These are phyloP conservation scores for Pseudogymnoascus sp. DNA, from an alignment of 2,329 filamentous ascomycete species.

Conservation along the genomic window DNA sequence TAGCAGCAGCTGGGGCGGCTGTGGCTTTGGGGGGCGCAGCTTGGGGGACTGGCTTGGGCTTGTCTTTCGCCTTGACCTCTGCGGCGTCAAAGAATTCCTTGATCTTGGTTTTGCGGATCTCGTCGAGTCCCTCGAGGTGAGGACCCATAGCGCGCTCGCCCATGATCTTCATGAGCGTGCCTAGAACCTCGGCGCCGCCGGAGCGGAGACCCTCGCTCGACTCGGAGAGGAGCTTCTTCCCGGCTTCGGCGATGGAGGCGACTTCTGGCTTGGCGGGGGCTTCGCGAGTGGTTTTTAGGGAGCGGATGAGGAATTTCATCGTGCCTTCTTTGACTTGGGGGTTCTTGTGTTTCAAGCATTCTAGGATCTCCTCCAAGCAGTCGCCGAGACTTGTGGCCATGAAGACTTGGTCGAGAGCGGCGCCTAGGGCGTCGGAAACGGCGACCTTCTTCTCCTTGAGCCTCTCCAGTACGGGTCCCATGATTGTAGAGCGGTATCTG, in stretches of 20 bases:
- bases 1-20: slow-evolving; percentile 32
- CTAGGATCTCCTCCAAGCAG: slow-evolving; percentile 81
- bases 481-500: slow-evolving; percentile 73
- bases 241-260: slow-evolving; percentile 75
- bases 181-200: slow-evolving; percentile 84
- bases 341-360: slow-evolving; percentile 88
- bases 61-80: slow-evolving; percentile 82
- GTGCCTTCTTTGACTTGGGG: slow-evolving; percentile 96
- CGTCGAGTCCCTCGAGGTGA: slow-evolving; percentile 84
- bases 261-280: slow-evolving; percentile 82
- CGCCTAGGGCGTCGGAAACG: slow-evolving; percentile 80
- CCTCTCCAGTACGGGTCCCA: slow-evolving; percentile 87
- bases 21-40: slow-evolving; percentile 51
- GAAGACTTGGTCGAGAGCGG: slow-evolving; percentile 69
- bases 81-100: slow-evolving; percentile 83
- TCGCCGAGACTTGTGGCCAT: slow-evolving; percentile 66
- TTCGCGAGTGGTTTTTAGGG: slow-evolving; percentile 72
- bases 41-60: slow-evolving; percentile 71
- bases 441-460: slow-evolving; percentile 94
- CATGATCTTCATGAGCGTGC: slow-evolving; percentile 97
- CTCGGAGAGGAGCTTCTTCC: slow-evolving; percentile 84
- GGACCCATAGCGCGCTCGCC: slow-evolving; percentile 93
- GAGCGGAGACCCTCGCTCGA: slow-evolving; percentile 79
- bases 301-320: slow-evolving; percentile 86
- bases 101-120: slow-evolving; percentile 91